phyloP scores from a whole-genome alignment of 1,139 yeast genomes.

The Yamadazyma siamensis region DNA sequence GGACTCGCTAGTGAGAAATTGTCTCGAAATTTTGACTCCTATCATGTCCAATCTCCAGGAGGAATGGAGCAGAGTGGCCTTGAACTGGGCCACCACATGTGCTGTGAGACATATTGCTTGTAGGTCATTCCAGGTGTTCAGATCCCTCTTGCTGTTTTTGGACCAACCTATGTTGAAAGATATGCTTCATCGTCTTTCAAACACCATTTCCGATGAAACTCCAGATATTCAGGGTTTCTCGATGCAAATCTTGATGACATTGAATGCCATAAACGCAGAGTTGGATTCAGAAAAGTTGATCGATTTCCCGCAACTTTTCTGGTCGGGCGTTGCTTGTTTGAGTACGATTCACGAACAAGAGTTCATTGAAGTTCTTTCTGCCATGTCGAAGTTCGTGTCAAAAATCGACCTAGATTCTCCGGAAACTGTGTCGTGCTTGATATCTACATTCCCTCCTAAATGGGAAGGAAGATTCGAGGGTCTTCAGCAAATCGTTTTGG shows the following conservation, averaged over 20 bases:
- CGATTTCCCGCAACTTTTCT: constrained; percentile 88
- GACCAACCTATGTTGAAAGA: constrained; percentile 90
- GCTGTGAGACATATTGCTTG: constrained; percentile 97
- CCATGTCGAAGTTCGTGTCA: constrained; percentile 76
- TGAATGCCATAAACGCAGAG: constrained; percentile 88
- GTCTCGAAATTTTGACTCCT: constrained; percentile 55
- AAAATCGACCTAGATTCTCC: constrained; percentile 85
- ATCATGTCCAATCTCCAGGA: constrained; percentile 55
- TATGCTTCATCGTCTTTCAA: constrained; percentile 89
- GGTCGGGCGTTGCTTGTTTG: constrained; percentile 94
- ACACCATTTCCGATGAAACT: constrained; percentile 87
- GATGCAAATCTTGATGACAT: constrained; percentile 94
- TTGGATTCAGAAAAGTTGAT: constrained; percentile 73
- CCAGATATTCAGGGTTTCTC: constrained; percentile 94
- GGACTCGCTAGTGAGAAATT: constrained; percentile 71
- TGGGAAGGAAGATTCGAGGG: constrained; percentile 97
- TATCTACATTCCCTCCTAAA: constrained; percentile 85
- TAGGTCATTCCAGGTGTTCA: constrained; percentile 87
- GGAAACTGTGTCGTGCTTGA: constrained; percentile 78
- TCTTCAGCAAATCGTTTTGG: constrained; percentile 70
- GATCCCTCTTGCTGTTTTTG: constrained; percentile 73
- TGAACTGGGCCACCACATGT: constrained; percentile 95
- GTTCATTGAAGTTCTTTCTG: constrained; percentile 79
- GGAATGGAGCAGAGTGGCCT: constrained; percentile 81
- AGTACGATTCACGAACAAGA: constrained; percentile 92